Evolutionary conservation across 768 basidiomycete genomes (phyloP), one percentile per base, ranked within the genome.

Genomic region (Chalciporus sphaerocephalus): DNA sequence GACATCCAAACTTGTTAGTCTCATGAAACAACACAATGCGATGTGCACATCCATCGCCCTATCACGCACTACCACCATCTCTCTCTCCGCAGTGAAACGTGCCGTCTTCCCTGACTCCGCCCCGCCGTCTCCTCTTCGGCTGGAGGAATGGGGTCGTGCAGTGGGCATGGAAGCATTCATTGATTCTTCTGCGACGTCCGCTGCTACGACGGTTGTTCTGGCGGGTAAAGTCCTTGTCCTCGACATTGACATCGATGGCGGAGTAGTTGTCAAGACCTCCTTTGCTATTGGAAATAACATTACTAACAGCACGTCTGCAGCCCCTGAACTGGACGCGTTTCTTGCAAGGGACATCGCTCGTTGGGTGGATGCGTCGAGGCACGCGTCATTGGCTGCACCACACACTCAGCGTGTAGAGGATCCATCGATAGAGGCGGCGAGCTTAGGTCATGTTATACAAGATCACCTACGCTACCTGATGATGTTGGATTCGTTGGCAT

Each of bases 211-310:
- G 0, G 67, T 87, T 30, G 74, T 83, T 16, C 74, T 89, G 28
- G 88, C 81, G 4, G 88, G 88, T 2, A 87, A 87, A 60, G 80
- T 88, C n/a, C 68, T 91, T 9, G 87, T 90, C 25, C 67, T 90
- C 43, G 88, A 91, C 59, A 73, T 89, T 47, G 83, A 87, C 53
- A 76, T 91, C 51, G 63, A 67, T 11, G 63, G 56, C 38, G 48
- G 50, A 21, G 73, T 75, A 0, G 75, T 69, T 32, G 78, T 87
- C 53, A 90, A 87, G 60, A 86, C 83, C 2, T 81, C 85, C 7
- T 88, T 85, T 61, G 88, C 85, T 1, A 72, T 79, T 23, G 57
- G 65, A 20, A 64, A 68, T 25, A 65, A 71, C n/a, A 72, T 68
- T 35, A 67, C 75, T 2, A 76, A 69, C 27, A 74, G 75, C 5